These are phyloP conservation scores for Sophora flavescens DNA, from an alignment of 306 rosid genomes.

Conservation along the genomic window DNA sequence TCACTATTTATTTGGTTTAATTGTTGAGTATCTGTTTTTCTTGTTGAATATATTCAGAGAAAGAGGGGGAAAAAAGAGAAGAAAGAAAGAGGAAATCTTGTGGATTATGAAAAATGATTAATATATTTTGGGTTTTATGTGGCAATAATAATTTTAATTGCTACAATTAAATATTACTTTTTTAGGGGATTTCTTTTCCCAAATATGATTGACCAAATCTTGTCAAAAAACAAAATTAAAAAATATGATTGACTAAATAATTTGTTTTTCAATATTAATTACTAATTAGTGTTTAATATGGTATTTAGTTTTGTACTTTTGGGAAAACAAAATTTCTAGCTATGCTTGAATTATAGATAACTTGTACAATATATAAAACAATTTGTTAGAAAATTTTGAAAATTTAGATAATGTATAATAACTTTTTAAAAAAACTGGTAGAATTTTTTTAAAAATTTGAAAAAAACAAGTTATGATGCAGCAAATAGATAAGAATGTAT, in stretches of 20 bases:
- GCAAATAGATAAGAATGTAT: neutral
- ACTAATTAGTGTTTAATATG: neutral
- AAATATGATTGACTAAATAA: too few relatives aligned
- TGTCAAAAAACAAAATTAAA: too few relatives aligned
- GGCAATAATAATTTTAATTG: neutral
- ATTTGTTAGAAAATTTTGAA: too few relatives aligned
- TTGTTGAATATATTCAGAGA: neutral
- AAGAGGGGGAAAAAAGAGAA: too few relatives aligned
- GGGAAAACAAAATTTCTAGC: neutral
- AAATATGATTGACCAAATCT: neutral
- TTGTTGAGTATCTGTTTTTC: neutral
- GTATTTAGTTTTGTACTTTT: slow-evolving; percentile 1
- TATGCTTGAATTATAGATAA: neutral
- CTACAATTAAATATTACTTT: neutral
- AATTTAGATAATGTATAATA: too few relatives aligned
- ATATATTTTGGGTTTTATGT: slow-evolving; percentile 1
- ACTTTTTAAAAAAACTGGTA: too few relatives aligned
- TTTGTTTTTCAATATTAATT: too few relatives aligned
- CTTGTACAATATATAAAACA: neutral
- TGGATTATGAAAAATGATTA: neutral
- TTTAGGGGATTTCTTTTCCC: slow-evolving; percentile 14
- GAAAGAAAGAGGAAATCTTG: neutral
- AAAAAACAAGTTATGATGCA: neutral
- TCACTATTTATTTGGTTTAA: neutral
- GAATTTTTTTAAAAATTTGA: too few relatives aligned